These are phyloP conservation scores for Globisporangium cystogenes DNA, from an alignment of 352 stramenopile genomes.

Conservation along the genomic window DNA sequence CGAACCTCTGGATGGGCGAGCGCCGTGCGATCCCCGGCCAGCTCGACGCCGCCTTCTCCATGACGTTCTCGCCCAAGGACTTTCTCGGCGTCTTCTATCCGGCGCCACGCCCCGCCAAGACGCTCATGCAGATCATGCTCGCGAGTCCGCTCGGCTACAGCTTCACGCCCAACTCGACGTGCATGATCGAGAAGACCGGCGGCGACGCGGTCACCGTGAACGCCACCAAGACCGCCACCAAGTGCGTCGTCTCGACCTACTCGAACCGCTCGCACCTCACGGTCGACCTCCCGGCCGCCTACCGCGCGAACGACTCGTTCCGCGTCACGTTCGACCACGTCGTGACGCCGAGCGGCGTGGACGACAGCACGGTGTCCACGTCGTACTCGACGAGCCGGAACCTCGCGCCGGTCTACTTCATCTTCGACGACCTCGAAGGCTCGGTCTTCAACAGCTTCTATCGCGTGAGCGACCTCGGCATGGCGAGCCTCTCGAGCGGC, in stretches of 20 bases:
- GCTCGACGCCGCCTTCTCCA: slow-evolving; percentile 67
- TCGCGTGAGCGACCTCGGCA: slow-evolving; percentile 34
- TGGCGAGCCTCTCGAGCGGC: slow-evolving; percentile 50
- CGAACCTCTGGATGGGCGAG: slow-evolving; percentile 63
- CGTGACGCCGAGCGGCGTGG: slow-evolving; percentile 48
- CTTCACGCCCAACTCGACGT: slow-evolving; percentile 44
- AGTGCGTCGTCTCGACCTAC: slow-evolving; percentile 42
- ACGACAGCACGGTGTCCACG: slow-evolving; percentile 26
- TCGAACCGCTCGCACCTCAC: slow-evolving; percentile 57
- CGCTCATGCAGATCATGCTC: slow-evolving; percentile 71
- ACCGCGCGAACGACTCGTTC: slow-evolving; percentile 55
- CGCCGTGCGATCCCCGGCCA: slow-evolving; percentile 58
- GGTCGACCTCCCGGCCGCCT: slow-evolving; percentile 48
- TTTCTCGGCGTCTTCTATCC: slow-evolving; percentile 64
- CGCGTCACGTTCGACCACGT: slow-evolving; percentile 62
- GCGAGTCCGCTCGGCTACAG: slow-evolving; percentile 57
- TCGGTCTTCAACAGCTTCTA: slow-evolving; percentile 71
- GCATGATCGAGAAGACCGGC: slow-evolving; percentile 28
- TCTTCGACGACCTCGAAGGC: slow-evolving; percentile 58
- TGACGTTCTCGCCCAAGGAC: slow-evolving; percentile 67
- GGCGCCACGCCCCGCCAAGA: slow-evolving; percentile 22
- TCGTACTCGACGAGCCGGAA: slow-evolving; percentile 50
- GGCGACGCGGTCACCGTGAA: background rate
- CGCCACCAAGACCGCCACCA: slow-evolving; percentile 20
- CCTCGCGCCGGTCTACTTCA: slow-evolving; percentile 69